Evolutionary conservation across 306 rosid genomes (phyloP).

Genomic region (Begonia masoniana): DNA sequence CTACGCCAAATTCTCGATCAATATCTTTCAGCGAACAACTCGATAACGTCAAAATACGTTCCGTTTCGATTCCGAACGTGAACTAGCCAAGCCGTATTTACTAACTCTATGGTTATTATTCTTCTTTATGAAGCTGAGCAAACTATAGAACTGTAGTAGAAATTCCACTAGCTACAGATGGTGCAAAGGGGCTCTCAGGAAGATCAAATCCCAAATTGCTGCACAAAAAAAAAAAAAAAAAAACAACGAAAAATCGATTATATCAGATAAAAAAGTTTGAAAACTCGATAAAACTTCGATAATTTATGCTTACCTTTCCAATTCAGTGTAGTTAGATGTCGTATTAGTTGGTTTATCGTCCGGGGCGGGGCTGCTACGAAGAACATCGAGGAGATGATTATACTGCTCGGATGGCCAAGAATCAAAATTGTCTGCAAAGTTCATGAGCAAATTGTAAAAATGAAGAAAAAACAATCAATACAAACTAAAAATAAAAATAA

Average conservation of each 20-base stretch:
- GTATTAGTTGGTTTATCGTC: slow-evolving; percentile 19
- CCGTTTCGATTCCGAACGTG: too few species aligned
- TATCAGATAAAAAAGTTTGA: background rate
- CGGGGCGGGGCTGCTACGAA: slow-evolving; percentile 18
- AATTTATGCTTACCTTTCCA: slow-evolving; percentile 33
- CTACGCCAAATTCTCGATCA: too few species aligned
- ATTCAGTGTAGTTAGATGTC: slow-evolving; percentile 25
- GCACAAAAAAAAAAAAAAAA: background rate
- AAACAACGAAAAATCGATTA: background rate
- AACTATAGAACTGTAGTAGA: slow-evolving; percentile 19
- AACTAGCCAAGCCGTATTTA: background rate
- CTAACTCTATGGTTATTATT: slow-evolving; percentile 24
- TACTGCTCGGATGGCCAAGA: slow-evolving; percentile 25
- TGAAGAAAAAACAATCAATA: background rate
- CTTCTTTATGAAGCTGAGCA: slow-evolving; percentile 2
- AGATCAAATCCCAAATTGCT: slow-evolving; percentile 47
- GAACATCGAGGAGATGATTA: slow-evolving; percentile 16
- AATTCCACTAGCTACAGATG: slow-evolving; percentile 23
- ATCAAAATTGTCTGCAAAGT: slow-evolving; percentile 29
- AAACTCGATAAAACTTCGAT: background rate
- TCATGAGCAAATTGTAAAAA: background rate
- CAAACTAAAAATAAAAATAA: background rate
- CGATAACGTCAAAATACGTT: too few species aligned
- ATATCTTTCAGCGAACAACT: too few species aligned
- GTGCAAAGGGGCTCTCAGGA: slow-evolving; percentile 68